Evolutionary conservation across 495 filamentous ascomycete species (phyloP).

Genomic region (Lindgomyces ingoldianus): DNA sequence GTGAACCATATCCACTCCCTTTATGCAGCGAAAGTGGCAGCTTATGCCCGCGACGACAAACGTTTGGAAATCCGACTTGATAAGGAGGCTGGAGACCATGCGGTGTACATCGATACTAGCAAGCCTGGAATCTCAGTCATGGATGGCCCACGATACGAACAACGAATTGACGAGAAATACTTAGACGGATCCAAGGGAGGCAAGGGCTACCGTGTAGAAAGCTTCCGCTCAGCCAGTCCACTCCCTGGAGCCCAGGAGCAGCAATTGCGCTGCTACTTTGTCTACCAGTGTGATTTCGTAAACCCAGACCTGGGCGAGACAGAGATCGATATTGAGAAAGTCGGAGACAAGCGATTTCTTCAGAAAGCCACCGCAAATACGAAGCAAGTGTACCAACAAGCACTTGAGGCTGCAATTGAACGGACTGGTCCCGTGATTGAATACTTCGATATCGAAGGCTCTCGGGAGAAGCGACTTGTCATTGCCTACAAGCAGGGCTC

Average conservation of each 20-base stretch:
- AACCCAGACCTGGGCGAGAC: constrained; percentile 67
- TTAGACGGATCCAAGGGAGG: constrained; percentile 67
- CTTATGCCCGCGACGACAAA: constrained; percentile 91
- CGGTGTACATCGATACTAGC: constrained; percentile 98
- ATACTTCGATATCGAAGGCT: constrained; percentile 91
- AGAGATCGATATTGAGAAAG: constrained; percentile 86
- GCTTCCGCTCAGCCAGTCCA: constrained; percentile 77
- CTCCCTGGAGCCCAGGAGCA: constrained; percentile 76
- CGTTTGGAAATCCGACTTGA: constrained; percentile 90
- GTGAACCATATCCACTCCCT: constrained; percentile 92
- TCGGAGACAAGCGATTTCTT: constrained; percentile 90
- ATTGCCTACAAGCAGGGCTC: constrained; percentile 92
- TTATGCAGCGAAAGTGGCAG: constrained; percentile 96
- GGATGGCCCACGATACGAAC: constrained; percentile 84
- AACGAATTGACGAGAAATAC: constrained; percentile 92
- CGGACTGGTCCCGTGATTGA: constrained; percentile 94
- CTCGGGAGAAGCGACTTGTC: constrained; percentile 87
- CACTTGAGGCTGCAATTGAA: constrained; percentile 79
- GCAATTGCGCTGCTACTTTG: constrained; percentile 94
- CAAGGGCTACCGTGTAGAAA: constrained; percentile 87
- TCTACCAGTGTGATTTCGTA: constrained; percentile 91
- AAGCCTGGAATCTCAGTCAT: constrained; percentile 75
- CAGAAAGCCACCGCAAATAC: constrained; percentile 96
- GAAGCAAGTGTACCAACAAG: constrained; percentile 88
- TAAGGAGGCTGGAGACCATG: constrained; percentile 92